Conservation (phyloP, 2,329 filamentous ascomycete genomes). For the Salinomyces thailandicus region DNA sequence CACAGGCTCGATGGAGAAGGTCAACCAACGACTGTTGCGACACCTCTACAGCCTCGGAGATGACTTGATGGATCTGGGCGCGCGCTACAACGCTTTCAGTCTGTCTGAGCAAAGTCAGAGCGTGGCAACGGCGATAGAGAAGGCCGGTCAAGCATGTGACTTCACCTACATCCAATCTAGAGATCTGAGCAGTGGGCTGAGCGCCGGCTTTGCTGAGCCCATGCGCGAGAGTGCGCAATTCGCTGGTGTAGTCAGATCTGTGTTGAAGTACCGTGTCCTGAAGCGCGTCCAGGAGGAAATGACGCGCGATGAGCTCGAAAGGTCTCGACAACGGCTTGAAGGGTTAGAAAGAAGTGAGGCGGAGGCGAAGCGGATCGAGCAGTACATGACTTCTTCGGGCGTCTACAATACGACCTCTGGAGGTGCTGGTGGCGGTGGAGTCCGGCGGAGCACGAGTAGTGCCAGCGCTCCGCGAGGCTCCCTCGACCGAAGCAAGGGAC, state of each 20-base stretch:
- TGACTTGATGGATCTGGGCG: slow-evolving; percentile 85
- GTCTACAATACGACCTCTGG: slow-evolving; percentile 40
- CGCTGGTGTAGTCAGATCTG: slow-evolving; percentile 80
- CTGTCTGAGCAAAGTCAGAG: slow-evolving; percentile 83
- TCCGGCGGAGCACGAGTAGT: slow-evolving; percentile 47
- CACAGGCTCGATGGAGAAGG: slow-evolving; percentile 90
- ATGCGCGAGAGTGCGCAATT: slow-evolving; percentile 98
- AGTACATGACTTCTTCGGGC: slow-evolving; percentile 71
- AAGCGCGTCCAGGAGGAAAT: slow-evolving; percentile 97
- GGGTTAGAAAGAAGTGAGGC: slow-evolving; percentile 87
- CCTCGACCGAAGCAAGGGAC: slow-evolving; percentile 13
- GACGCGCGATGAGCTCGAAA: slow-evolving; percentile 83
- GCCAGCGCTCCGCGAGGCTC: slow-evolving; percentile 24
- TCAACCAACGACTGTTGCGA: slow-evolving; percentile 78
- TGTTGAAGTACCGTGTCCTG: slow-evolving; percentile 78
- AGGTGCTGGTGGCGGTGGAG: slow-evolving; percentile 21
- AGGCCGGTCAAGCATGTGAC: slow-evolving; percentile 87
- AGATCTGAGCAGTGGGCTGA: slow-evolving; percentile 77
- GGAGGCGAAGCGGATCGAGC: slow-evolving; percentile 86
- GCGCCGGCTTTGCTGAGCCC: slow-evolving; percentile 88
- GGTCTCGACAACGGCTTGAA: slow-evolving; percentile 72
- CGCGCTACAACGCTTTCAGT: slow-evolving; percentile 94
- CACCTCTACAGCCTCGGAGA: slow-evolving; percentile 75
- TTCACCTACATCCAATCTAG: slow-evolving; percentile 93
- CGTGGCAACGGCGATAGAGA: slow-evolving; percentile 84